Evolutionary conservation across 2,329 filamentous ascomycete species (phyloP), one percentile per base, ranked within the genome.

Genomic region (Colletotrichum nymphaeae): DNA sequence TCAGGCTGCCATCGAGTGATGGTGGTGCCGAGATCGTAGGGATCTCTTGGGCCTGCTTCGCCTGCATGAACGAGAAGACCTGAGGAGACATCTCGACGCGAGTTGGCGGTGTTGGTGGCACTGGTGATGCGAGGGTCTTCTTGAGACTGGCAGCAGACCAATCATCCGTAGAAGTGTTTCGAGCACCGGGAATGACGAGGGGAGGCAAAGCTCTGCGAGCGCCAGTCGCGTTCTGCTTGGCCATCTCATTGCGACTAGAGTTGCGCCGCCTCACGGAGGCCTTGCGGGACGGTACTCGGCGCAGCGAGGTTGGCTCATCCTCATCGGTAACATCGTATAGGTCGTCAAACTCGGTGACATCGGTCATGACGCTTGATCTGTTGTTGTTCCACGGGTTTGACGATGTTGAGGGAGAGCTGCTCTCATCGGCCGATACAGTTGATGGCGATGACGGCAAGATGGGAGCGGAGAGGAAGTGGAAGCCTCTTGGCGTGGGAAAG

Each of bases 271-370:
- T 87, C 28, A 82, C 88, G 78, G 80, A 72, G 26, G 77, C 71
- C 73, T 76, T 79, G 60, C 75, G 76, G 16, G 75, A 69, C 78
- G 78, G 63, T 78, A 79, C 63, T 22, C 69, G 55, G 30, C 66
- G 63, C 46, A 75, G n/a, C 19, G 63, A 57, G 26, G 57, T 58
- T 9, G 63, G 35, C 28, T 90, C 88, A 77, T 97, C 95, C 67
- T 95, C 91, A 76, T 97, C 95, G 19, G 94, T 95, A 55, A 94
- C 89, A 82, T 97, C 94, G 82, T 98, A 98, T 62, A 98, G 85
- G 78, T 97, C 94, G 82, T 97, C 94, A 78, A 96, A 96, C 76
- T 94, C 92, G 76, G 90, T 94, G 75, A 88, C 88, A 77, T 91
- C 90, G 76, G 92, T 92, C 80, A 88, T 85, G 77, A 87, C 83